Percentiles rank a stretch among this genome's conserved stretches.
phyloP scores from a whole-genome alignment of 1,284 basidiomycete genomes.

The Trichosporon asahii region DNA sequence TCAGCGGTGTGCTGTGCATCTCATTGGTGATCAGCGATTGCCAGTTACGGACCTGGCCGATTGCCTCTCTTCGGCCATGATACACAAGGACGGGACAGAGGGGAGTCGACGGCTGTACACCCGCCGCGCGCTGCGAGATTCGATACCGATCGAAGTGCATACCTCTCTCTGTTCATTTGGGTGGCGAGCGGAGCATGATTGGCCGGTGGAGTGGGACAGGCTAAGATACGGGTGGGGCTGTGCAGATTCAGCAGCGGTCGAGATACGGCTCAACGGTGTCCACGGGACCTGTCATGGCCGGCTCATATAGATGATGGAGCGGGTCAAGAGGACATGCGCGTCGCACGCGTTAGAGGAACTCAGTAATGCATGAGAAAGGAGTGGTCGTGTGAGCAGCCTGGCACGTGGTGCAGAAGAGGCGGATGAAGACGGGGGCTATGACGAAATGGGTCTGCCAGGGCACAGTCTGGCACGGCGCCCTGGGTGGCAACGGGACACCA shows the following conservation, averaged over 20 bases:
- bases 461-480: background rate
- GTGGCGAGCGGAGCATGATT: background rate
- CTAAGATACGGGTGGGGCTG: background rate
- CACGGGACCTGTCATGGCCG: background rate
- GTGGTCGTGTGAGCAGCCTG: slow-evolving; percentile 3
- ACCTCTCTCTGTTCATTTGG: background rate
- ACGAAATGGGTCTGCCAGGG: background rate
- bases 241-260: background rate
- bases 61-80: background rate
- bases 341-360: background rate
- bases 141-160: background rate
- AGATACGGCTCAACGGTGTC: background rate
- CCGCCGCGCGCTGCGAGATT: background rate
- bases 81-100: too few relatives aligned
- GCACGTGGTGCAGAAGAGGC: background rate
- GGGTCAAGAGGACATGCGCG: background rate
- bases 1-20: background rate
- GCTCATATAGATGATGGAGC: background rate
- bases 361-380: background rate
- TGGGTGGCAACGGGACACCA: background rate
- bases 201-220: background rate
- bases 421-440: background rate
- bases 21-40: background rate
- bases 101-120: too few relatives aligned
- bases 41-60: background rate